Percentiles rank a stretch among this genome's conserved stretches.
phyloP scores from a whole-genome alignment of 2,329 filamentous ascomycete species.

The Trichoderma semiorbis region DNA sequence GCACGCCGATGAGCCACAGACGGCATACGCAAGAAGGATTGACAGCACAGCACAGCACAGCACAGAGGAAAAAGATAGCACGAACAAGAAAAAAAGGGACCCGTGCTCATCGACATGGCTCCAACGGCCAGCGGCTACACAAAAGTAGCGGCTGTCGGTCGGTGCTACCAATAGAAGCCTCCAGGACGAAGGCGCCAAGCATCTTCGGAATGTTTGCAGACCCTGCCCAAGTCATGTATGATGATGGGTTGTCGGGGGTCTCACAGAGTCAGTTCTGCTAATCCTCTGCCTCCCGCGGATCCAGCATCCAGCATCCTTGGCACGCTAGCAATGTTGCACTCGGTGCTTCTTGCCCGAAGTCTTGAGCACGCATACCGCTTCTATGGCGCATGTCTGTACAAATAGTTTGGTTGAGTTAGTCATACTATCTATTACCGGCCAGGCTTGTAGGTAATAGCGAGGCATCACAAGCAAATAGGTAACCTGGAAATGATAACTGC shows the following conservation, averaged over 20 bases:
- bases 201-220: conserved; percentile 1
- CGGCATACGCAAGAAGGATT: background rate
- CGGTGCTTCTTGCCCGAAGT: background rate
- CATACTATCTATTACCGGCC: background rate
- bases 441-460: background rate
- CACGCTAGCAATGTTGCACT: background rate
- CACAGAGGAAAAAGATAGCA: background rate
- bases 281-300: background rate
- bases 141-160: background rate
- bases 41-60: background rate
- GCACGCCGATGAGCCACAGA: background rate
- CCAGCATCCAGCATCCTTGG: background rate
- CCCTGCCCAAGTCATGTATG: background rate
- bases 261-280: background rate
- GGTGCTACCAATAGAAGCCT: background rate
- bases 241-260: background rate
- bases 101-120: background rate
- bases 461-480: background rate
- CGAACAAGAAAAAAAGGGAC: background rate
- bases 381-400: background rate
- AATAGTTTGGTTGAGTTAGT: background rate
- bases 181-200: background rate
- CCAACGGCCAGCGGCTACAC: background rate
- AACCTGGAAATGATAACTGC: background rate
- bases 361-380: background rate